Evolutionary conservation across 2,329 filamentous ascomycete genomes (phyloP).

Genomic region (Penicillium sp.): DNA sequence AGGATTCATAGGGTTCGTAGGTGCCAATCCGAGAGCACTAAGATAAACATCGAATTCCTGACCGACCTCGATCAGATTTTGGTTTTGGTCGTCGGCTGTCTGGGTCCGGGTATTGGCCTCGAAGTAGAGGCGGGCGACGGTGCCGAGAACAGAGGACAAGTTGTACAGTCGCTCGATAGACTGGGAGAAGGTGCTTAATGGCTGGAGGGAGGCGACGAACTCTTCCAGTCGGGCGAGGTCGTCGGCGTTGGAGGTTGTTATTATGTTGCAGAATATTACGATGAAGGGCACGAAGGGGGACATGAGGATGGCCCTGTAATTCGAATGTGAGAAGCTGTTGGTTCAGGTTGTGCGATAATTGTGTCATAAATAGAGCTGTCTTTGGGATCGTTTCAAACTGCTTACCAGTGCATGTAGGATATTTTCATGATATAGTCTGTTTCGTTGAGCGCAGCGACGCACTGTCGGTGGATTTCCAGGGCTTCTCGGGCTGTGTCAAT

Average conservation of each 20-base stretch:
- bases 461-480: slow-evolving; percentile 33
- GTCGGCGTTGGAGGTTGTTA: slow-evolving; percentile 51
- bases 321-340: neutral
- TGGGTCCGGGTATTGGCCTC: slow-evolving; percentile 59
- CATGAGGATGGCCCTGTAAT: slow-evolving; percentile 38
- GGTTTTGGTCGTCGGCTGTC: slow-evolving; percentile 48
- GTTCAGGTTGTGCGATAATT: neutral
- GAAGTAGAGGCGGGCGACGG: slow-evolving; percentile 61
- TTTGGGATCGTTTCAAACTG: neutral
- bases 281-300: slow-evolving; percentile 52
- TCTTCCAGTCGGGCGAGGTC: slow-evolving; percentile 57
- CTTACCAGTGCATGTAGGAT: slow-evolving; percentile 40
- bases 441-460: slow-evolving; percentile 27
- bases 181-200: slow-evolving; percentile 54
- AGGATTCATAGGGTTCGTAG: slow-evolving; percentile 9
- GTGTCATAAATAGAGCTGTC: neutral
- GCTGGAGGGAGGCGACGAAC: slow-evolving; percentile 57
- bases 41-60: slow-evolving; percentile 65
- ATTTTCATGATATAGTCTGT: slow-evolving; percentile 27
- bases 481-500: slow-evolving; percentile 38
- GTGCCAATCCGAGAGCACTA: slow-evolving; percentile 61
- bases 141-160: slow-evolving; percentile 61
- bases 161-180: slow-evolving; percentile 59
- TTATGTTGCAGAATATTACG: slow-evolving; percentile 48
- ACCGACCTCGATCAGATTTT: slow-evolving; percentile 51